phyloP scores from a whole-genome alignment of 139 green algal species.

The Edaphochlamys debaryana region DNA sequence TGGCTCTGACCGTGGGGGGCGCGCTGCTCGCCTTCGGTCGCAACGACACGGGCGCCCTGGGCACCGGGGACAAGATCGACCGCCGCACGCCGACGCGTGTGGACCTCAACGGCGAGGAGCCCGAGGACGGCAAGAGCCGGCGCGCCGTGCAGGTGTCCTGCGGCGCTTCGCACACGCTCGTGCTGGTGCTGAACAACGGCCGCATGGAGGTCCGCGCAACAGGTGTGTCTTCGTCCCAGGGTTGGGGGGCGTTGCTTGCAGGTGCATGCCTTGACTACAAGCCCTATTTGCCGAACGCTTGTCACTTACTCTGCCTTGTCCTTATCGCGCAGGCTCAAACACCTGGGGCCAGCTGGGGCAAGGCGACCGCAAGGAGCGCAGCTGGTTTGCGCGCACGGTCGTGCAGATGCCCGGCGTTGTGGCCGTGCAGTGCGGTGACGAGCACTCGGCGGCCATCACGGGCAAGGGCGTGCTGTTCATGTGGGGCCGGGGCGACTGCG shows the following conservation, averaged over 20 bases:
- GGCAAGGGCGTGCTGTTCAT: slow-evolving; percentile 67
- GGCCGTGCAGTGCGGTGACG: slow-evolving; percentile 72
- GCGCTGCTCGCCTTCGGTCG: slow-evolving; percentile 73
- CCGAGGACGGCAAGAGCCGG: slow-evolving; percentile 46
- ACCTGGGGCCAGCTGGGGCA: slow-evolving; percentile 83
- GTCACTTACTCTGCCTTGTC: background rate
- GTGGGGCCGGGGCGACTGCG: slow-evolving; percentile 84
- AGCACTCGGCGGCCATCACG: slow-evolving; percentile 74
- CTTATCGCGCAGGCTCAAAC: slow-evolving; percentile 66
- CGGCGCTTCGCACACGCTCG: slow-evolving; percentile 67
- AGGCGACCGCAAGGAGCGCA: slow-evolving; percentile 54
- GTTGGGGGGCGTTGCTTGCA: too few relatives aligned
- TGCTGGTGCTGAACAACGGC: slow-evolving; percentile 62
- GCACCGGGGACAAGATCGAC: slow-evolving; percentile 40
- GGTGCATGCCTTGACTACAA: too few relatives aligned
- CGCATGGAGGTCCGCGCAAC: slow-evolving; percentile 59
- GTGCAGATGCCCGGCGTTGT: slow-evolving; percentile 50
- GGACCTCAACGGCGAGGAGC: slow-evolving; percentile 30
- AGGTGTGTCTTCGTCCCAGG: slow-evolving; percentile 42
- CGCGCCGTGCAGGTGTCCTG: slow-evolving; percentile 74
- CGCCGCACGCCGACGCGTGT: slow-evolving; percentile 43
- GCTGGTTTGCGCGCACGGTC: slow-evolving; percentile 55
- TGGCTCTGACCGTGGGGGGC: slow-evolving; percentile 79
- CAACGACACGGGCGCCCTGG: slow-evolving; percentile 68
- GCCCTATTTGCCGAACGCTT: background rate